These are phyloP conservation scores for Streptanthus diversifolius DNA, from an alignment of 345 rosid genomes.

Conservation along the genomic window DNA sequence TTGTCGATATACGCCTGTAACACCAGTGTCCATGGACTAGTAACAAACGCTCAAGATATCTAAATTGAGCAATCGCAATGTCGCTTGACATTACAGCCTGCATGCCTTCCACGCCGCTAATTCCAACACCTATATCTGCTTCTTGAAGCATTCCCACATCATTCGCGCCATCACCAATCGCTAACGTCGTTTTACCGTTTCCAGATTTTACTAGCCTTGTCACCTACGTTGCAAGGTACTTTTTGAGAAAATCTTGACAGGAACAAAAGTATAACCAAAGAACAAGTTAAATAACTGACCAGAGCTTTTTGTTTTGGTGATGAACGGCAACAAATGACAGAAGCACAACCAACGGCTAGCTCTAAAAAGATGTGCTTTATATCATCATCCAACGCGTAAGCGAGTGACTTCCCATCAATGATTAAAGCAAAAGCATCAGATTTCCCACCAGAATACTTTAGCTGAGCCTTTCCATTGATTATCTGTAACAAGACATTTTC, in stretches of 20 bases:
- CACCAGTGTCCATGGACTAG: slow-evolving; percentile 99
- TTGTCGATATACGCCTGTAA: slow-evolving; percentile 76
- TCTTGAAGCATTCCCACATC: slow-evolving; percentile 99
- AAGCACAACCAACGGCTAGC: slow-evolving; percentile 78
- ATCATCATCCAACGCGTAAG: slow-evolving; percentile 83
- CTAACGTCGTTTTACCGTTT: slow-evolving; percentile 75
- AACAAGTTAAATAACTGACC: slow-evolving; percentile 42
- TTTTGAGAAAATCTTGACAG: slow-evolving; percentile 9
- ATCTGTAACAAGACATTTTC: slow-evolving; percentile 62
- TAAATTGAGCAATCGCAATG: slow-evolving; percentile 87
- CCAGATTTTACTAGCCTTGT: slow-evolving; percentile 85
- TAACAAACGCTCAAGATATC: slow-evolving; percentile 80
- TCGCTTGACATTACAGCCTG: slow-evolving; percentile 99
- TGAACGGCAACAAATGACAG: slow-evolving; percentile 96
- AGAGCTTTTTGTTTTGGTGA: slow-evolving; percentile 96
- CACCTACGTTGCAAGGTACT: slow-evolving; percentile 50
- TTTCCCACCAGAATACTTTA: slow-evolving; percentile 45
- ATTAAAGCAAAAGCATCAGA: slow-evolving; percentile 73
- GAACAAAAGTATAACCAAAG: background rate
- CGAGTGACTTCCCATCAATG: slow-evolving; percentile 92
- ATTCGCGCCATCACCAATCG: slow-evolving; percentile 96
- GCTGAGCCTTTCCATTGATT: slow-evolving; percentile 52
- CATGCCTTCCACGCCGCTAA: slow-evolving; percentile 99
- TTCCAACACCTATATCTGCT: slow-evolving; percentile 93
- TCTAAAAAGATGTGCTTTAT: slow-evolving; percentile 60